A percentile compares a stretch with the other conserved stretches of the same genome.
Evolutionary conservation across 208 protist genomes (phyloP).

Genomic region (Angomonas desouzai): DNA sequence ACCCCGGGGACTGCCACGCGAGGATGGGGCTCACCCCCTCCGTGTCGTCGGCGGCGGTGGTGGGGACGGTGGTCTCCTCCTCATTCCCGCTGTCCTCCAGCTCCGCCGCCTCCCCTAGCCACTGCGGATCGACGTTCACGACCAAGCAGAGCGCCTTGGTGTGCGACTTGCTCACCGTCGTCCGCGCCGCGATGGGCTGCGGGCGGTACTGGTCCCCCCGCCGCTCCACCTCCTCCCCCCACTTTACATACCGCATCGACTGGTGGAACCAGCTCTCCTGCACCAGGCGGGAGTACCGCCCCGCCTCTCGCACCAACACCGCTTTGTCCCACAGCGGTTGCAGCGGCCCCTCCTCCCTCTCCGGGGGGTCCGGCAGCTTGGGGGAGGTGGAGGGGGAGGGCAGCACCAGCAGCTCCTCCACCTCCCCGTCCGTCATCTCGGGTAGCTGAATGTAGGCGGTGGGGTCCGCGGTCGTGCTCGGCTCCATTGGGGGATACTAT

Average conservation of each 20-base stretch:
- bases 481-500: neutral
- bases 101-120: slow-evolving; percentile 38
- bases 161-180: slow-evolving; percentile 39
- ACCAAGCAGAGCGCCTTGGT: slow-evolving; percentile 62
- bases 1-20: slow-evolving; percentile 68
- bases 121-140: slow-evolving; percentile 56
- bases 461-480: neutral
- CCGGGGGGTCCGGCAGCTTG: neutral
- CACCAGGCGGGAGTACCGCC: slow-evolving; percentile 40
- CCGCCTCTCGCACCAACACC: slow-evolving; percentile 50
- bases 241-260: slow-evolving; percentile 42
- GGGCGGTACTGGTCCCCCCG: slow-evolving; percentile 59
- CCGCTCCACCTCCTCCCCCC: slow-evolving; percentile 47
- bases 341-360: neutral
- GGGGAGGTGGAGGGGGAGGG: slow-evolving; percentile 1
- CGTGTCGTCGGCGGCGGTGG: neutral
- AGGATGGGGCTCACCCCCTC: slow-evolving; percentile 34
- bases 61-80: slow-evolving; percentile 8
- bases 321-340: slow-evolving; percentile 40
- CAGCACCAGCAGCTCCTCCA: slow-evolving; percentile 22
- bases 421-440: slow-evolving; percentile 28
- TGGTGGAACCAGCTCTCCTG: slow-evolving; percentile 74
- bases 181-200: slow-evolving; percentile 54
- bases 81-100: slow-evolving; percentile 23
- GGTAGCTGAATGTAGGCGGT: slow-evolving; percentile 11